A percentile compares a stretch with the other conserved stretches of the same genome.
Evolutionary conservation across 768 basidiomycete genomes (phyloP).

Genomic region (Amanita subjunquillea): DNA sequence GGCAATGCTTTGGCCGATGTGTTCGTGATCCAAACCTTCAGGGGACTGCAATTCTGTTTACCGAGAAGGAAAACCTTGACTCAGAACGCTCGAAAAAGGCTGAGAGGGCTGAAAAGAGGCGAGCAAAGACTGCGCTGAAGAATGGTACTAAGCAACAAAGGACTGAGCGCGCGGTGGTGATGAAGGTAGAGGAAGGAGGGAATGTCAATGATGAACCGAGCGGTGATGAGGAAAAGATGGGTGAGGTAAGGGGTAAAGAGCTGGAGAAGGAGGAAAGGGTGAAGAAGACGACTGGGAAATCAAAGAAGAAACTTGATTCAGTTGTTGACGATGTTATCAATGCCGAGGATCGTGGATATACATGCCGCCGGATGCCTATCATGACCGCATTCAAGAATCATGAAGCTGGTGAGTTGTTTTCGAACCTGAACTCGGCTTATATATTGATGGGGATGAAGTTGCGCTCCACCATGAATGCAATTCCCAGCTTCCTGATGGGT

Average conservation of each 20-base stretch:
- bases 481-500: not conserved
- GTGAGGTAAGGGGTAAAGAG: not conserved
- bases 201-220: not conserved
- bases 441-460: not conserved
- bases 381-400: not conserved
- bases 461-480: not conserved
- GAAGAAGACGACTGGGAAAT: not conserved
- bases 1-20: conserved; percentile 1
- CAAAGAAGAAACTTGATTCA: not conserved
- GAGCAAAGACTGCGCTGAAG: not conserved
- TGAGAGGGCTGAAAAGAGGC: not conserved
- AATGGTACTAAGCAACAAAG: not conserved
- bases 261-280: not conserved
- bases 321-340: not conserved
- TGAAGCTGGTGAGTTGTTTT: conserved; percentile 3
- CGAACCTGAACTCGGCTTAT: not conserved
- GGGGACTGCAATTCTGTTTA: not conserved
- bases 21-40: not conserved
- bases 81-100: not conserved
- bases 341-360: not conserved
- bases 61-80: not conserved
- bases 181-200: not conserved
- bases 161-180: not conserved
- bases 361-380: not conserved
- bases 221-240: not conserved